Evolutionary conservation across 768 basidiomycete species (phyloP).

Genomic region (Naganishia kalamii): DNA sequence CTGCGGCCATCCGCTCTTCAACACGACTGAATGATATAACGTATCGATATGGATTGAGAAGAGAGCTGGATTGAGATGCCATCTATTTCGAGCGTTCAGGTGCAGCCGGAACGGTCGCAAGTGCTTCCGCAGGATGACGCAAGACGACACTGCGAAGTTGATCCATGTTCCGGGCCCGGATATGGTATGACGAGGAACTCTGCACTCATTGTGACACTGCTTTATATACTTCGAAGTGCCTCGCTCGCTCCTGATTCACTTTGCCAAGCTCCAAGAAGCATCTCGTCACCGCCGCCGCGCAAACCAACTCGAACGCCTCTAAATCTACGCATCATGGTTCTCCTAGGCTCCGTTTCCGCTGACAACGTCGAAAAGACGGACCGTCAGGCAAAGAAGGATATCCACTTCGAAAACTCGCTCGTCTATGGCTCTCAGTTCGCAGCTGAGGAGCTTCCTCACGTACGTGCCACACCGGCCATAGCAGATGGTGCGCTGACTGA

Average conservation of each 20-base stretch:
- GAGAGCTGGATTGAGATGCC: background rate
- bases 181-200: background rate
- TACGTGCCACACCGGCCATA: background rate
- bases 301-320: too few relatives aligned
- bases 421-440: slow-evolving; percentile 27
- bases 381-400: background rate
- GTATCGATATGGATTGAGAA: too few relatives aligned
- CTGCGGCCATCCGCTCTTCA: too few relatives aligned
- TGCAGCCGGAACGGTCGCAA: background rate
- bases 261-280: too few relatives aligned
- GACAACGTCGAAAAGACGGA: background rate
- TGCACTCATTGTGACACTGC: too few relatives aligned
- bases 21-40: too few relatives aligned
- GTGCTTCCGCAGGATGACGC: background rate
- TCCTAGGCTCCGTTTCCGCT: slow-evolving; percentile 17
- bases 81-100: background rate
- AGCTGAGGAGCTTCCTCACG: slow-evolving; percentile 21
- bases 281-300: too few relatives aligned
- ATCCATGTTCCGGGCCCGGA: background rate
- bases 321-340: slow-evolving; percentile 10
- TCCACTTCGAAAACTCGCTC: slow-evolving; percentile 12
- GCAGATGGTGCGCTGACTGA: background rate
- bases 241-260: too few relatives aligned
- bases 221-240: too few relatives aligned
- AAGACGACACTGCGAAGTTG: background rate